Evolutionary conservation across 768 basidiomycete genomes (phyloP).

Genomic region (Cystofilobasidium bisporidii): DNA sequence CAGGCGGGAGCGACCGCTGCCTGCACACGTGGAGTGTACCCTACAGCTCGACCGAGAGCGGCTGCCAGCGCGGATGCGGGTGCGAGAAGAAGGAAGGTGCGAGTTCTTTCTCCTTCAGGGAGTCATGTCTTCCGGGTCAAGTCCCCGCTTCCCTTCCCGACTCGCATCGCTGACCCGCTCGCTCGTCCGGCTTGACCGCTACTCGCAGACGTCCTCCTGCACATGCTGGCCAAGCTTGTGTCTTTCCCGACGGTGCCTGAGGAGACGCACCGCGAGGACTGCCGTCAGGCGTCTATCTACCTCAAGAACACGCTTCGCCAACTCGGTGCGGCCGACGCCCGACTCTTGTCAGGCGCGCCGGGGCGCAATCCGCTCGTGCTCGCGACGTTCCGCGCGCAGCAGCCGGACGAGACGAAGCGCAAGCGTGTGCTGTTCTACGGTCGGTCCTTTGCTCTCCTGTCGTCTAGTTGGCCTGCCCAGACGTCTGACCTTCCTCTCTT

Average conservation of each 20-base stretch:
- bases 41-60: neutral
- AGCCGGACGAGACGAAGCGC: conserved; percentile 54
- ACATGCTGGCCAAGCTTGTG: conserved; percentile 51
- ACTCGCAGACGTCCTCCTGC: conserved; percentile 25
- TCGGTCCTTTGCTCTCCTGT: conserved; percentile 38
- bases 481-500: too few species aligned
- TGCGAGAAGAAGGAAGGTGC: conserved; percentile 48
- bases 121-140: too few species aligned
- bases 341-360: conserved; percentile 47
- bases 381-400: conserved; percentile 55
- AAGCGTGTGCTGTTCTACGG: conserved; percentile 85
- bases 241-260: conserved; percentile 77
- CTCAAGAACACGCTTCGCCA: conserved; percentile 77
- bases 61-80: conserved; percentile 3
- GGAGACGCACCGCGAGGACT: conserved; percentile 58
- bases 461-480: too few species aligned
- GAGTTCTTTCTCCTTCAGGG: neutral
- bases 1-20: conserved; percentile 74
- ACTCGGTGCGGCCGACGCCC: conserved; percentile 66
- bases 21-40: conserved; percentile 40
- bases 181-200: neutral
- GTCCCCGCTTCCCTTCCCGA: neutral
- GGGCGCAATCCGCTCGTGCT: conserved; percentile 78
- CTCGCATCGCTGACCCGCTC: too few species aligned
- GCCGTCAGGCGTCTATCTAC: conserved; percentile 88